phyloP scores from a whole-genome alignment of 2,329 filamentous ascomycete genomes.

The Bipolaris oryzae region DNA sequence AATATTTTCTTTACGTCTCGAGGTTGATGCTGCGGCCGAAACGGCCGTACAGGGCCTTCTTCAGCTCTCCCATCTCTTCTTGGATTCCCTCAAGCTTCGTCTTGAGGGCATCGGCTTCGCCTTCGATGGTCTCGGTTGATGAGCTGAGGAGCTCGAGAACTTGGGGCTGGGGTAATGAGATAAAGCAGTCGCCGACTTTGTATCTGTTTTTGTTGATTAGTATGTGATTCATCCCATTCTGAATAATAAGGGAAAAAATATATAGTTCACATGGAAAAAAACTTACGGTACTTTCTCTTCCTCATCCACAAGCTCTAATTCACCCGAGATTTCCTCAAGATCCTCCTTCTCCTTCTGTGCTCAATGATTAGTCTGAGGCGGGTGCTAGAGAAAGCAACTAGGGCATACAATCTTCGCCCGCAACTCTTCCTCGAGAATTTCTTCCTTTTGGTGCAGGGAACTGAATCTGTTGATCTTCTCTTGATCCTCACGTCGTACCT shows the following conservation, averaged over 20 bases:
- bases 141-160: constrained; percentile 82
- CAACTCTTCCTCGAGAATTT: constrained; percentile 78
- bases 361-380: background rate
- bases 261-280: constrained; percentile 13
- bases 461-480: constrained; percentile 99
- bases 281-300: constrained; percentile 89
- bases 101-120: constrained; percentile 76
- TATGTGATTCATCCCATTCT: background rate
- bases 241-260: background rate
- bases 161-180: constrained; percentile 80
- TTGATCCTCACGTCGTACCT: constrained; percentile 95
- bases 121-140: constrained; percentile 74
- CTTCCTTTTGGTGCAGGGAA: constrained; percentile 85
- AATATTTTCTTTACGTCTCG: constrained; percentile 66
- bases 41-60: constrained; percentile 89
- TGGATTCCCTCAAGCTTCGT: constrained; percentile 75
- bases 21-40: constrained; percentile 98
- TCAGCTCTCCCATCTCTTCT: constrained; percentile 88
- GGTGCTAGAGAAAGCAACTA: background rate
- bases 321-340: constrained; percentile 86
- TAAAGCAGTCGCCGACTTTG: constrained; percentile 95
- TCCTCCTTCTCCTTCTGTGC: constrained; percentile 96
- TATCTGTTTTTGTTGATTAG: constrained; percentile 64
- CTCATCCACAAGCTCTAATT: constrained; percentile 93
- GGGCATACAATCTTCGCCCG: constrained; percentile 73